Percentiles rank a stretch among this genome's conserved stretches.
Evolutionary conservation across 2,329 filamentous ascomycete genomes (phyloP).

Genomic region (Penicillium sp.): DNA sequence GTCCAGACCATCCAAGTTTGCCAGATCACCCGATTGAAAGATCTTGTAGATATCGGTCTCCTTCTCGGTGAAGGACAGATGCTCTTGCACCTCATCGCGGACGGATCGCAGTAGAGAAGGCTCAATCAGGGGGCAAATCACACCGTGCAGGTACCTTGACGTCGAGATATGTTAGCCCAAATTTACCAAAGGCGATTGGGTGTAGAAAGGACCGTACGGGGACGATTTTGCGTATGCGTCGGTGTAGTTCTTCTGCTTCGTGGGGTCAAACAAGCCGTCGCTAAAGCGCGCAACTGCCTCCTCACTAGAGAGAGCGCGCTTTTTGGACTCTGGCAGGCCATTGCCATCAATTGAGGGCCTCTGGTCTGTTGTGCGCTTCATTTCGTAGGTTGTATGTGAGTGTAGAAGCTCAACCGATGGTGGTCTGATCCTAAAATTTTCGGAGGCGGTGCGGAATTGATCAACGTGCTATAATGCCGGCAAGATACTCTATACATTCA

Average conservation of each 20-base stretch:
- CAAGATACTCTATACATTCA: not conserved
- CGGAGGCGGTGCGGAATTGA: slow-evolving; percentile 24
- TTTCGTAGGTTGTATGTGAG: slow-evolving; percentile 26
- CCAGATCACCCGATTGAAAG: slow-evolving; percentile 95
- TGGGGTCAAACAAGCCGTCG: slow-evolving; percentile 48
- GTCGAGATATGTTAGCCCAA: slow-evolving; percentile 1
- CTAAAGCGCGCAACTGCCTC: slow-evolving; percentile 48
- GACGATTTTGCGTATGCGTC: slow-evolving; percentile 47
- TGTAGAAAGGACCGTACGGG: slow-evolving; percentile 41
- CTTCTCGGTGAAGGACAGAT: slow-evolving; percentile 95
- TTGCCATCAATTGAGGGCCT: slow-evolving; percentile 36
- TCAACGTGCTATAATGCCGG: not conserved
- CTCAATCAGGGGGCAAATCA: slow-evolving; percentile 80
- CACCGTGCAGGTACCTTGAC: slow-evolving; percentile 81
- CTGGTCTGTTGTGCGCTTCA: slow-evolving; percentile 51
- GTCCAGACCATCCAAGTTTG: slow-evolving; percentile 92
- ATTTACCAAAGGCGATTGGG: slow-evolving; percentile 6
- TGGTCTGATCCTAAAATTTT: slow-evolving; percentile 27
- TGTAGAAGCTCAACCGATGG: not conserved
- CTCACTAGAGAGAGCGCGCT: slow-evolving; percentile 44
- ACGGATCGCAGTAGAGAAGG: slow-evolving; percentile 81
- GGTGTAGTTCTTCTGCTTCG: slow-evolving; percentile 48
- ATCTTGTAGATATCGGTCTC: slow-evolving; percentile 99
- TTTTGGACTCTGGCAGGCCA: slow-evolving; percentile 43
- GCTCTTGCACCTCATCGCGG: slow-evolving; percentile 82